phyloP scores from a whole-genome alignment of 2,329 filamentous ascomycete genomes.

The Alternaria ventricosa region DNA sequence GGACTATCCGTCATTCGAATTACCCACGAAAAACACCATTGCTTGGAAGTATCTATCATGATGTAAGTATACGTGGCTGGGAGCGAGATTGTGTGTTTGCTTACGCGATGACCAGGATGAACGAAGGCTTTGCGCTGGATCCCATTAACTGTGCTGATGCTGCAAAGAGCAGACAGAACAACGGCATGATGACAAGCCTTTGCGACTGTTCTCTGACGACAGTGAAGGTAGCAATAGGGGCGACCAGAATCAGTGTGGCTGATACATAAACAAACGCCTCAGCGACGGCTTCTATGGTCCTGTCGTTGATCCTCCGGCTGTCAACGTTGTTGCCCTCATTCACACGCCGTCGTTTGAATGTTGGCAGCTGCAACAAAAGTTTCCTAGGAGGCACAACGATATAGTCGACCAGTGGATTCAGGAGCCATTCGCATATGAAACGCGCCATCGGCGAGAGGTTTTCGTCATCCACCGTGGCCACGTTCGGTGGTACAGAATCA shows the following conservation, averaged over 20 bases:
- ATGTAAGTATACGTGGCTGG: too few species aligned
- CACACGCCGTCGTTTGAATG: too few species aligned
- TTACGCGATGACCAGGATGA: neutral
- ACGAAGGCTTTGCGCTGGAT: neutral
- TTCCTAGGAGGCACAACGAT: neutral
- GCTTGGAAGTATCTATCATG: conserved; percentile 1
- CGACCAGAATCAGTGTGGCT: conserved; percentile 1
- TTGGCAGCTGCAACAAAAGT: neutral
- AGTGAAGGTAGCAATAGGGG: conserved; percentile 5
- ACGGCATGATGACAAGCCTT: conserved; percentile 1
- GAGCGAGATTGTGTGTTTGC: too few species aligned
- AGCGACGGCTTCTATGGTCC: neutral
- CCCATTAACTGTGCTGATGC: conserved; percentile 8
- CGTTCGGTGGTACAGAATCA: neutral
- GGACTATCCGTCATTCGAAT: neutral
- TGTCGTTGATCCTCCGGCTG: too few species aligned
- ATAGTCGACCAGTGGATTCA: neutral
- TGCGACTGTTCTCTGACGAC: neutral
- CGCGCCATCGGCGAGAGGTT: neutral
- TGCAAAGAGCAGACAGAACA: conserved; percentile 1
- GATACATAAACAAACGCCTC: neutral
- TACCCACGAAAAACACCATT: neutral
- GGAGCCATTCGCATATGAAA: neutral
- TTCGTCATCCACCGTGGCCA: neutral
- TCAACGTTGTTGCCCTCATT: too few species aligned